Conservation (phyloP, 192 early-diverging fungal genomes). For the Backusella tarrabulga region DNA sequence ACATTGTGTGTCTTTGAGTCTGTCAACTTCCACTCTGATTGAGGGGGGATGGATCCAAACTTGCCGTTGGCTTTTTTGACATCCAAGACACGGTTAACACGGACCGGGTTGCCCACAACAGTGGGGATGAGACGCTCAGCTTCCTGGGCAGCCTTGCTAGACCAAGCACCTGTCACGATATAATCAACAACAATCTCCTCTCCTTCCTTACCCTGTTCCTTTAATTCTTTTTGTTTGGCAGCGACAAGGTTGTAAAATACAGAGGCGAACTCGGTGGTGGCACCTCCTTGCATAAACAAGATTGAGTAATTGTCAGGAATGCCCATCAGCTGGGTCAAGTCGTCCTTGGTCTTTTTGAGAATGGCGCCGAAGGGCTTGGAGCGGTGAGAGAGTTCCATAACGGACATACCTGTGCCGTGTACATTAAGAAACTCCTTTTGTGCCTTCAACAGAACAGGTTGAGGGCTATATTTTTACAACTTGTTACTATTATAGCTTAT, state of each 20-base stretch:
- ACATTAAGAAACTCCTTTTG: slow-evolving; percentile 85
- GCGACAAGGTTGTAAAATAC: slow-evolving; percentile 89
- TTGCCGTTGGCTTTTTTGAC: slow-evolving; percentile 56
- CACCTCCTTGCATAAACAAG: slow-evolving; percentile 95
- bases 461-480: slow-evolving; percentile 41
- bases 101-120: slow-evolving; percentile 18
- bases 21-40: slow-evolving; percentile 66
- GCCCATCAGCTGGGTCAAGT: slow-evolving; percentile 69
- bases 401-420: slow-evolving; percentile 79
- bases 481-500: neutral
- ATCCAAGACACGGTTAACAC: slow-evolving; percentile 76
- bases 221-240: slow-evolving; percentile 38
- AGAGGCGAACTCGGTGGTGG: slow-evolving; percentile 88
- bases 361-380: slow-evolving; percentile 79
- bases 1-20: slow-evolving; percentile 53
- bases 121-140: slow-evolving; percentile 74
- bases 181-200: slow-evolving; percentile 76
- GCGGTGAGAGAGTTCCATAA: slow-evolving; percentile 97
- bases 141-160: slow-evolving; percentile 81
- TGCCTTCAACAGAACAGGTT: slow-evolving; percentile 76
- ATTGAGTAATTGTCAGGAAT: slow-evolving; percentile 91
- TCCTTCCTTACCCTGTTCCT: slow-evolving; percentile 15
- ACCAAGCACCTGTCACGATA: slow-evolving; percentile 91
- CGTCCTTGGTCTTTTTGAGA: slow-evolving; percentile 68
- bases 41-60: slow-evolving; percentile 57